Base-by-base conservation (phyloP, 345 rosid species). In the Salix viminalis region DNA sequence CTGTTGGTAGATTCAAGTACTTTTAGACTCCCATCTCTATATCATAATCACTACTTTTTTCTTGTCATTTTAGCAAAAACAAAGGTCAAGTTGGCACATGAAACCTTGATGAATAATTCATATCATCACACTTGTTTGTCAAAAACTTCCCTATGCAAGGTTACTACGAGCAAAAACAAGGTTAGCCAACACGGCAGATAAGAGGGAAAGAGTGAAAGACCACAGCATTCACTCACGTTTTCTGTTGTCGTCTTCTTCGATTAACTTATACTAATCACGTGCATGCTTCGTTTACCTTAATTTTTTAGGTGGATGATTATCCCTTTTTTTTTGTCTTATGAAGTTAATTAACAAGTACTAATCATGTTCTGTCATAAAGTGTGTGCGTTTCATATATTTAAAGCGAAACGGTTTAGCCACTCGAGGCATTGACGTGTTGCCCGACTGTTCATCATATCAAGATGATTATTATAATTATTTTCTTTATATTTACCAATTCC, bases 401-500 rank as follows among this genome's bases (percentile, higher is more conserved):
- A 3, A 36, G 9, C 46, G 0, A 0, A 72, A 12, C 11, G 42
- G 37, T 10, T 11, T 41, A 10, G 46, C 13, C 46, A 41, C 46
- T 11, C 3, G 46, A 41, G 75, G 50, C 41, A 62, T 21, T 23
- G 16, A 6, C 69, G 60, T 2, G 23, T 28, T 10, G 39, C 36
- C 8, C 56, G 48, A 58, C 37, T 61, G 48, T 18, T 28, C 16
- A 73, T 23, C 52, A 62, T 62, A 41, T 41, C 12, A 41, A 41
- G 14, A 74, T 44, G 1, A 64, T 42, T 2, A 64, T 74, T 56
- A 5, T 34, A 34, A 34, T 34, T 34, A 34, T 30, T 24, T n/a
- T 60, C 6, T 73, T 71, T 61, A 52, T 56, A 60, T 14, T 50
- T 26, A 75, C 26, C 62, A 69, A 34, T 54, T 75, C 56, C 72